These are phyloP conservation scores for Fimicolochytrium jonesii DNA, from an alignment of 192 early-diverging fungal species.

Conservation along the genomic window DNA sequence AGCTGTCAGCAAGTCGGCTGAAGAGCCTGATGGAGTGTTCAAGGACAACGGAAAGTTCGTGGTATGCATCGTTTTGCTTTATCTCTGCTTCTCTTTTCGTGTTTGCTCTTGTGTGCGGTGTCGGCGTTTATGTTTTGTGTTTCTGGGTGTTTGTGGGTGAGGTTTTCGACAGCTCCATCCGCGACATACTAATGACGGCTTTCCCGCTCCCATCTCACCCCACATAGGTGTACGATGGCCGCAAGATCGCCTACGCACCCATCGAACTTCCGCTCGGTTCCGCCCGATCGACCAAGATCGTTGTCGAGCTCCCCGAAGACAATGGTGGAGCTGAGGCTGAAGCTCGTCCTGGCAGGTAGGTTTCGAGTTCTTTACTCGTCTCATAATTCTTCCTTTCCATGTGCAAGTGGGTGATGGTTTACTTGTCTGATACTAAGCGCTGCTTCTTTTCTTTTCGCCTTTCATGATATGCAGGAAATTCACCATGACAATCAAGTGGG, in stretches of 20 bases:
- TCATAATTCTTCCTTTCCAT: too few relatives aligned
- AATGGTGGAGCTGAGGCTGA: too few relatives aligned
- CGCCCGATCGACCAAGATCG: background rate
- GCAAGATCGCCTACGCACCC: slow-evolving; percentile 25
- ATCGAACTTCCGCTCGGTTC: slow-evolving; percentile 9
- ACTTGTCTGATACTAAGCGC: too few relatives aligned
- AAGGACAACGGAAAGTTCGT: background rate
- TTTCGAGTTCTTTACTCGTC: too few relatives aligned
- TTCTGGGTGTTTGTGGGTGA: too few relatives aligned
- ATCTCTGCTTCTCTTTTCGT: too few relatives aligned
- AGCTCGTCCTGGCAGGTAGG: background rate
- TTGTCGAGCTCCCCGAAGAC: slow-evolving; percentile 14
- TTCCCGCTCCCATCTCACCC: background rate
- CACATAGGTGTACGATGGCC: slow-evolving; percentile 17
- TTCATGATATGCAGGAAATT: slow-evolving; percentile 16
- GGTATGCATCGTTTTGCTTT: background rate
- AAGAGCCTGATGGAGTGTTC: background rate
- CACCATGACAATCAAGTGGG: slow-evolving; percentile 19
- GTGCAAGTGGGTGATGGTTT: too few relatives aligned
- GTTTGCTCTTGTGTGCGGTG: too few relatives aligned
- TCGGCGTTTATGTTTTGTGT: too few relatives aligned
- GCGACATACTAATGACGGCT: background rate
- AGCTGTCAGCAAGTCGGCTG: background rate
- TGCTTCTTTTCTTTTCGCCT: background rate
- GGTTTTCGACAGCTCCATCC: too few relatives aligned